These are phyloP conservation scores for Cyclotella atomus DNA, from an alignment of 108 stramenopile species.

Conservation along the genomic window DNA sequence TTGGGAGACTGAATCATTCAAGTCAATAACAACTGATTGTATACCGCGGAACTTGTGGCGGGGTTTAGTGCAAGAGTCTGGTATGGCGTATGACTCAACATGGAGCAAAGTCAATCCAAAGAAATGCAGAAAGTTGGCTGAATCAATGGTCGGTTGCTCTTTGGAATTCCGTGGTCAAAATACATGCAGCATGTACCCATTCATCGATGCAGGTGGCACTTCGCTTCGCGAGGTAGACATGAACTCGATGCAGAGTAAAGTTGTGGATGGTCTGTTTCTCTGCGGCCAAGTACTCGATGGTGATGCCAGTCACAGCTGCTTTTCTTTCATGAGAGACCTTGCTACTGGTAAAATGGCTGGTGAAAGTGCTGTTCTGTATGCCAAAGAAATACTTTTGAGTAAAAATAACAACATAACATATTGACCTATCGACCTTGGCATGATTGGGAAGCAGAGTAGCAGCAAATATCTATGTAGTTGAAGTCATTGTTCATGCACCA, in stretches of 20 bases:
- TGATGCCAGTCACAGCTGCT: background rate
- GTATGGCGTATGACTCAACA: background rate
- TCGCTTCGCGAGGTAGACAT: background rate
- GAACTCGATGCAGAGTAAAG: background rate
- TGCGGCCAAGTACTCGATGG: slow-evolving; percentile 2
- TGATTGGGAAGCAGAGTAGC: no score
- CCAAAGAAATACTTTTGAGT: background rate
- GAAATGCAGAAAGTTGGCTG: slow-evolving; percentile 5
- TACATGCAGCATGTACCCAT: background rate
- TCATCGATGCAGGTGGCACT: background rate
- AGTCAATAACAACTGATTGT: background rate
- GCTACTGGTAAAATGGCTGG: background rate
- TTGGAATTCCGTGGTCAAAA: background rate
- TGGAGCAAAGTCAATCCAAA: background rate
- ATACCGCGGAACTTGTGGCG: background rate
- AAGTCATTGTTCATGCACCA: no score
- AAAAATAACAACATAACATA: no score
- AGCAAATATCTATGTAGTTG: no score
- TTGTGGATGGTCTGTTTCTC: background rate
- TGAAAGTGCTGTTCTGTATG: background rate
- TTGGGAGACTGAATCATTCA: slow-evolving; percentile 8
- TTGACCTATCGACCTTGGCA: no score
- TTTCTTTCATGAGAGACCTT: background rate
- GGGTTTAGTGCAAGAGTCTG: background rate
- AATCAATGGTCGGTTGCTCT: background rate